Base-by-base conservation (phyloP, 2,329 filamentous ascomycete genomes). In the Beauveria bassiana region DNA sequence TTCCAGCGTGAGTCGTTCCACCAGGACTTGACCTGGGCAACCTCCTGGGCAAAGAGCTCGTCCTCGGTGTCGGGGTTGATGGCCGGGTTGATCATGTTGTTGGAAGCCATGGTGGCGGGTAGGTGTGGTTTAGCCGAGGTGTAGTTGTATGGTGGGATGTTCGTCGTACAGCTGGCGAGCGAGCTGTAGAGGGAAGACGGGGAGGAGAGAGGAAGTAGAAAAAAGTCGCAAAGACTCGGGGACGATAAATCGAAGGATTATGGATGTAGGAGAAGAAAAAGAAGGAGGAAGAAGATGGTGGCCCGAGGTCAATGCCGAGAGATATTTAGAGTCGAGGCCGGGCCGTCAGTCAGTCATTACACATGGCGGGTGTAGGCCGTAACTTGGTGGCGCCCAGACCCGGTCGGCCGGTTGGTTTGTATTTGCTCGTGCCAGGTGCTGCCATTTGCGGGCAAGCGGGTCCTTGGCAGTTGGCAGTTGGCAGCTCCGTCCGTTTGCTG, bases 1-100 rank as follows among this genome's bases (percentile, higher is more conserved):
- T 90, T 85, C 95, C 95, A 99, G 81, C 95, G 85, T 62, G 91
- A 85, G 70, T 96, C 90, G 59, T 81, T 83, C 95, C 95, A 99
- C 95, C 95, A 99, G 75, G 89, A 79, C 84, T 97, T 91, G 68
- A 98, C 88, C 67, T 89, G 86, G 70, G 88, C 86, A 63, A 98
- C 91, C 74, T 99, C 95, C 67, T 88, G 83, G 70, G 86, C 81
- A 78, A 89, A 96, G 70, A 87, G 78, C 69, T 89, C 78, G 64
- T 87, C 85, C 71, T 88, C 85, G 61, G 72, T 68, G 62, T 79
- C 77, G 59, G 81, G 80, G 71, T 85, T 81, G 66, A 85, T 77
- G 64, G 82, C 77, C 67, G 77, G 71, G 72, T 79, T 83, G 61
- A 80, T 71, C 85, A 88, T 87, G 73, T 85, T 86, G 74, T 82